Conservation (phyloP, 2,329 filamentous ascomycete species). For the Monosporascus sp. region DNA sequence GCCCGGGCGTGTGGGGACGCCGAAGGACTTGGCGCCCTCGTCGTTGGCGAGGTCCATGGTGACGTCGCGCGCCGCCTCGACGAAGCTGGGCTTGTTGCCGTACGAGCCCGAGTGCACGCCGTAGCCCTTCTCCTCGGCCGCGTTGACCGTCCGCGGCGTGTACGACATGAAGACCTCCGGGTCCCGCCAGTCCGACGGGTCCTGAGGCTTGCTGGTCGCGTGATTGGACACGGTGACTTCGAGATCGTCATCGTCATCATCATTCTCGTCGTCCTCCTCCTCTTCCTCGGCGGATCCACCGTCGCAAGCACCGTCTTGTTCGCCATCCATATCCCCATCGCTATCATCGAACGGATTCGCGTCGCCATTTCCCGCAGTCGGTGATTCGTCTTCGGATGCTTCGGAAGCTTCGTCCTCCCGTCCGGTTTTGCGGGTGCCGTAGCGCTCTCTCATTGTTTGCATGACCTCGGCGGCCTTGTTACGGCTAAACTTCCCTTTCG, state of each 20-base stretch:
- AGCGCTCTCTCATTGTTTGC: constrained; percentile 65
- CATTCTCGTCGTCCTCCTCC: constrained; percentile 30
- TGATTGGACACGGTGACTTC: constrained; percentile 67
- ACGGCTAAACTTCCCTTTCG: constrained; percentile 39
- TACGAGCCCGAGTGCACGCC: constrained; percentile 72
- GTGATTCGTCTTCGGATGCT: constrained; percentile 20
- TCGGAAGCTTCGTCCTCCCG: constrained; percentile 36
- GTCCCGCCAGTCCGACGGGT: constrained; percentile 67
- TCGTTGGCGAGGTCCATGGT: constrained; percentile 94
- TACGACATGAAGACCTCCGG: constrained; percentile 96
- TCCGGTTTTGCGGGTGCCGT: constrained; percentile 51
- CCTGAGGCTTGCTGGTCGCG: constrained; percentile 39
- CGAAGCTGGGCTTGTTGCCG: constrained; percentile 65
- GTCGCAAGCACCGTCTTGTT: constrained; percentile 27
- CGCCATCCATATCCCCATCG: constrained; percentile 25
- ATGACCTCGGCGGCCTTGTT: constrained; percentile 68
- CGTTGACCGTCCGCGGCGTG: constrained; percentile 72
- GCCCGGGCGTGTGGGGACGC: constrained; percentile 64
- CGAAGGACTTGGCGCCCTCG: constrained; percentile 75
- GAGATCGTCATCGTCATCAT: constrained; percentile 58
- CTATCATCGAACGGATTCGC: constrained; percentile 18
- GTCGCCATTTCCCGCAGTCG: constrained; percentile 7
- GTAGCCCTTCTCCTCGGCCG: constrained; percentile 87
- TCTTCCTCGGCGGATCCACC: constrained; percentile 30
- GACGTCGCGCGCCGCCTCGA: constrained; percentile 77